Evolutionary conservation across 2,329 filamentous ascomycete genomes (phyloP), one percentile per base, ranked within the genome.

Genomic region (Cercospora sp.): DNA sequence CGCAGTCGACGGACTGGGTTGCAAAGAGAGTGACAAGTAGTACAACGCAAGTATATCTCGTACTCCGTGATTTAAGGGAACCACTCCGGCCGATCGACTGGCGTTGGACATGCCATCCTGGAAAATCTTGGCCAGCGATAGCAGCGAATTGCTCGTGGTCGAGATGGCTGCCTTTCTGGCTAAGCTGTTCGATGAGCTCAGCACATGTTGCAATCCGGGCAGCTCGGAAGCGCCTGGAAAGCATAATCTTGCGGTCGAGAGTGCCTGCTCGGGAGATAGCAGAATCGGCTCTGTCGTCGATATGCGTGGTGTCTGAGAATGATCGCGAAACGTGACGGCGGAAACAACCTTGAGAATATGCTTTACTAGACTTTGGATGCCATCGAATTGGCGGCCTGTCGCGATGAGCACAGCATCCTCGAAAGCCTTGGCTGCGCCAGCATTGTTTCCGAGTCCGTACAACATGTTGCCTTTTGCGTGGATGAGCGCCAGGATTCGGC

Each of bases 401-500:
- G 93, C 94, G 70, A 99, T 94, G 63, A 97, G 81, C 3, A 99
- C 93, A 0, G 94, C 94, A 78, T 97, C 93, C 78, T 99, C 95
- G 74, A 99, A 99, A 3, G 95, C 93, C 73, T 89, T 88, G 0
- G 94, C 93, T 51, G 95, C 95, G 48, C 86, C 88, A 45, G 86
- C 84, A 71, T 95, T 91, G 72, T 97, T 90, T 57, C 94, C 94
- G 31, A 96, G 82, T 28, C 92, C 89, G 80, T 99, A 99, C 1
- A 98, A 85, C 90, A 98, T 96, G 71, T 98, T 98, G n/a, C 94
- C 95, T 79, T 98, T 99, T 20, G 94, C 94, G 80, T 99, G 95
- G 48, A 98, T 89, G 16, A 99, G 85, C n/a, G 93, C 91, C 55
- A 99, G 86, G 75, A 99, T 93, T 68, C 95, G 88, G 8, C 94